Evolutionary conservation across 164 flowering plant genomes (phyloP).

Genomic region (Sextonia rubra): DNA sequence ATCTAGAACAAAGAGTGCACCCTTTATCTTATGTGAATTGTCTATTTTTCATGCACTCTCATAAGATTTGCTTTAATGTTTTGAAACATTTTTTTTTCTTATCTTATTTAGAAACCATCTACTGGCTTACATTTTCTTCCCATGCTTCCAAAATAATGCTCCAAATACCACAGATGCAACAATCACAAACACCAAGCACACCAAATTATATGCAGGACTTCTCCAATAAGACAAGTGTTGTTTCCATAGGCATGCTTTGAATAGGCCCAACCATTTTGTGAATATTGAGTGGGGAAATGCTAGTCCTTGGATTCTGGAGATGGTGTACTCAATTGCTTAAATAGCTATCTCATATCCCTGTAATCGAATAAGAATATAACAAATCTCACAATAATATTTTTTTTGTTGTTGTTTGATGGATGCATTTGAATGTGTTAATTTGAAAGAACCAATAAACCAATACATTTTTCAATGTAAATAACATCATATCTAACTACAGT

Average conservation of each 20-base stretch:
- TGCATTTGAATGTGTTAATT: too few species aligned
- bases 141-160: conserved; percentile 48
- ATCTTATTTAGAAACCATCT: neutral
- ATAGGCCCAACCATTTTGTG: conserved; percentile 57
- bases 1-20: too few species aligned
- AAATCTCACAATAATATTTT: too few species aligned
- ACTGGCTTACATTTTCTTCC: conserved; percentile 39
- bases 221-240: conserved; percentile 66
- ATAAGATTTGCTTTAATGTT: neutral
- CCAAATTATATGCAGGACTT: conserved; percentile 49
- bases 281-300: conserved; percentile 36
- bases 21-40: too few species aligned
- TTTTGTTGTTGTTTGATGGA: too few species aligned
- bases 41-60: neutral
- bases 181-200: conserved; percentile 23
- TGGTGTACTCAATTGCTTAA: conserved; percentile 32
- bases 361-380: neutral
- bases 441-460: too few species aligned
- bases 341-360: conserved; percentile 44
- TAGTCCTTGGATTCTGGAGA: conserved; percentile 40
- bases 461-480: too few species aligned
- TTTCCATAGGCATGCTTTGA: conserved; percentile 71
- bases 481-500: too few species aligned
- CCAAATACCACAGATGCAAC: conserved; percentile 37
- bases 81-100: neutral